Percentiles rank a stretch among this genome's conserved stretches.
These are phyloP conservation scores for Sporobolomyces phaffii DNA, from an alignment of 768 basidiomycete genomes.

Conservation along the genomic window DNA sequence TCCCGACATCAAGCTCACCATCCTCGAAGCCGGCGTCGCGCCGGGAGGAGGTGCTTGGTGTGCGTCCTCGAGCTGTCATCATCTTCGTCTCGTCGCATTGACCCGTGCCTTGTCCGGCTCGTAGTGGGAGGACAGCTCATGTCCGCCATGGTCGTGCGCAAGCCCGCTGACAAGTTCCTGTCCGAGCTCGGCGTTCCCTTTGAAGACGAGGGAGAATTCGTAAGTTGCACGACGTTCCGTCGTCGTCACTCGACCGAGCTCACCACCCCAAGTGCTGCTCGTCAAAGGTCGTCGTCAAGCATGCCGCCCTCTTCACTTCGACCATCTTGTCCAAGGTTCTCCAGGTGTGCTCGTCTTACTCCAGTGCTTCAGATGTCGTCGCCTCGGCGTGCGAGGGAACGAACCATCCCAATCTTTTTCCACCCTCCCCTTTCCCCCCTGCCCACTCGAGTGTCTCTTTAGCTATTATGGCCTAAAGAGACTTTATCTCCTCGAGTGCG, in stretches of 20 bases:
- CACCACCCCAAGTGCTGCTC: background rate
- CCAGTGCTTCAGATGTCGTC: background rate
- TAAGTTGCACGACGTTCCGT: slow-evolving; percentile 44
- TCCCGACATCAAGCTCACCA: slow-evolving; percentile 62
- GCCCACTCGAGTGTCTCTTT: background rate
- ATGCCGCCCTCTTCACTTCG: slow-evolving; percentile 73
- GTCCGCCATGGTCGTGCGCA: slow-evolving; percentile 73
- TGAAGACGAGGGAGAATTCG: slow-evolving; percentile 70
- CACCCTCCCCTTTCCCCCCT: background rate
- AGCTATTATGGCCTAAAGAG: background rate
- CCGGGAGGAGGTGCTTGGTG: slow-evolving; percentile 60
- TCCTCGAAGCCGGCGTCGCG: slow-evolving; percentile 72
- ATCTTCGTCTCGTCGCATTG: slow-evolving; percentile 44
- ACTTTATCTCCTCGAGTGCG: background rate
- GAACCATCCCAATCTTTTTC: no score
- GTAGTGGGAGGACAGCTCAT: slow-evolving; percentile 54
- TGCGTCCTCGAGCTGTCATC: background rate
- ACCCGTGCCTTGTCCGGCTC: background rate
- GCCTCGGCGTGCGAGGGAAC: background rate
- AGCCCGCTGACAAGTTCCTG: slow-evolving; percentile 69
- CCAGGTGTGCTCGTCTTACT: slow-evolving; percentile 49
- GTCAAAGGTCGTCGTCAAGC: slow-evolving; percentile 56
- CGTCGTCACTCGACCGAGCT: background rate
- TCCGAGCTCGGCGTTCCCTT: slow-evolving; percentile 63
- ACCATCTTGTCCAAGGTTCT: slow-evolving; percentile 63